A percentile compares a stretch with the other conserved stretches of the same genome.
phyloP scores from a whole-genome alignment of 768 basidiomycete genomes.

The Crucibulum laeve region DNA sequence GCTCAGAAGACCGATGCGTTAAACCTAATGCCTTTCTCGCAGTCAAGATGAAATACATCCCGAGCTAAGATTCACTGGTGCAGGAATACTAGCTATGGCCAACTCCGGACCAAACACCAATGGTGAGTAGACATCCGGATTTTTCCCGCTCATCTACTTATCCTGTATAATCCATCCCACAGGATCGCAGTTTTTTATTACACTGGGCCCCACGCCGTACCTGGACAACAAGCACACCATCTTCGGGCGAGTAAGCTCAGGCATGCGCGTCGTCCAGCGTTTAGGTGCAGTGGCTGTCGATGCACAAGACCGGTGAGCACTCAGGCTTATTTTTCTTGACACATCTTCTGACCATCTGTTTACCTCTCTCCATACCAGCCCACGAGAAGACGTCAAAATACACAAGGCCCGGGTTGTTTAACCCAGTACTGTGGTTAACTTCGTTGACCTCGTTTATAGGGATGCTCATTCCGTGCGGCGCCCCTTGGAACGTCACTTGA shows the following conservation, averaged over 20 bases:
- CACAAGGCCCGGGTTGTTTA: constrained; percentile 57
- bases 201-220: constrained; percentile 77
- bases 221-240: constrained; percentile 85
- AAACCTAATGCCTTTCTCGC: constrained; percentile 3
- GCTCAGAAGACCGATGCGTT: neutral
- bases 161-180: constrained; percentile 14
- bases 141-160: constrained; percentile 25
- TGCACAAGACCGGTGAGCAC: constrained; percentile 73
- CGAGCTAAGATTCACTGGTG: constrained; percentile 91
- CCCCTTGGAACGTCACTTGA: constrained; percentile 10
- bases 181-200: constrained; percentile 97
- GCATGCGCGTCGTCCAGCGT: constrained; percentile 90
- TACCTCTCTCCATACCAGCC: constrained; percentile 26
- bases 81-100: constrained; percentile 95
- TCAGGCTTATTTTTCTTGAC: constrained; percentile 5
- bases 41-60: constrained; percentile 91
- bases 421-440: constrained; percentile 8
- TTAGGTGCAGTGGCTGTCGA: constrained; percentile 90
- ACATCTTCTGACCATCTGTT: constrained; percentile 2
- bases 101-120: constrained; percentile 96
- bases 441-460: neutral
- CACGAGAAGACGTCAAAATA: constrained; percentile 84
- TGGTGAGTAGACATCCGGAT: constrained; percentile 54
- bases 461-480: constrained; percentile 3
- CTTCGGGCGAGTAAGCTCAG: constrained; percentile 85